Conservation (phyloP, 176 grass and related monocot genomes). For the Pontederia paniculata region DNA sequence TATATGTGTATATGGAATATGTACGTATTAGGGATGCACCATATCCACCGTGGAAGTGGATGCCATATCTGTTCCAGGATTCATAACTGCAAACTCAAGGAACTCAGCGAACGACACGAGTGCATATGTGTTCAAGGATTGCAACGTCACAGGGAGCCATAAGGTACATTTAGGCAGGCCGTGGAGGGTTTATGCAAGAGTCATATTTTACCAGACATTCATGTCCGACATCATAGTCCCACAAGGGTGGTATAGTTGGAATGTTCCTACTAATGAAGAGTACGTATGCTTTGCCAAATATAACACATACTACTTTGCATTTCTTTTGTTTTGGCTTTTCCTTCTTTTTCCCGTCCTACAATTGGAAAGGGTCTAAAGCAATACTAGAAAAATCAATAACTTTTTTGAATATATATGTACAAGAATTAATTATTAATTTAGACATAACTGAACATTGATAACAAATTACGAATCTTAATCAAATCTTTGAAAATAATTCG, state of each 20-base stretch:
- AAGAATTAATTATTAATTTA: no score
- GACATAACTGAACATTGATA: no score
- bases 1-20: neutral
- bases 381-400: no score
- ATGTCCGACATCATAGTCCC: neutral
- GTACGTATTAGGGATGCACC: neutral
- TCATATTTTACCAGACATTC: neutral
- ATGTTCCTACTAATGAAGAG: neutral
- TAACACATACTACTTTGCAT: no score
- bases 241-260: neutral
- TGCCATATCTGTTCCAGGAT: neutral
- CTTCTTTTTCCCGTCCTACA: no score
- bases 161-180: neutral
- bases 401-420: no score
- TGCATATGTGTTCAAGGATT: neutral
- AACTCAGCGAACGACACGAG: neutral
- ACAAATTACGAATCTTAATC: no score
- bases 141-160: neutral
- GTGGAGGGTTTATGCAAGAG: neutral
- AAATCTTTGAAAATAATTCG: no score
- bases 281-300: no score
- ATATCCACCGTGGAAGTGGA: neutral
- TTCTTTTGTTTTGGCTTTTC: no score
- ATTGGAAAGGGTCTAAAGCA: no score
- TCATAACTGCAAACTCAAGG: neutral